phyloP scores from a whole-genome alignment of 2,329 filamentous ascomycete species.

The Penicillium sp. region DNA sequence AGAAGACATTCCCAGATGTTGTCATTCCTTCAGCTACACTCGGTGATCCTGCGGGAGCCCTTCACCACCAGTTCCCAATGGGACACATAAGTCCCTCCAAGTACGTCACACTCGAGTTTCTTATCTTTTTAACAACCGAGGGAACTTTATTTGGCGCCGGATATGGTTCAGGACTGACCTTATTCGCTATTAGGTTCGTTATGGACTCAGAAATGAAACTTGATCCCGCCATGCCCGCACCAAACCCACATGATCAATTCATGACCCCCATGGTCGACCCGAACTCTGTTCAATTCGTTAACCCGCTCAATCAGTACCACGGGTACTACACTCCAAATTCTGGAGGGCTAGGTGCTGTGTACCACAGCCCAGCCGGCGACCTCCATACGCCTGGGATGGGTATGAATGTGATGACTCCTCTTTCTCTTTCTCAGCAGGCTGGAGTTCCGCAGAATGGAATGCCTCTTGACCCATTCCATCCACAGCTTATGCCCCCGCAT shows the following conservation, averaged over 20 bases:
- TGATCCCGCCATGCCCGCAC: conserved; percentile 76
- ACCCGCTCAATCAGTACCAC: conserved; percentile 77
- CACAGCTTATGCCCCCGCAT: conserved; percentile 59
- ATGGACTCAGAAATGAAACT: conserved; percentile 66
- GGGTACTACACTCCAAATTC: conserved; percentile 90
- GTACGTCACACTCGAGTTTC: conserved; percentile 23
- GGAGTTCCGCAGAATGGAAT: conserved; percentile 65
- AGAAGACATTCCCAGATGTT: conserved; percentile 75
- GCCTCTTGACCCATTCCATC: conserved; percentile 70
- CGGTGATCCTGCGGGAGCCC: conserved; percentile 31
- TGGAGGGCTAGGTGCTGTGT: conserved; percentile 75
- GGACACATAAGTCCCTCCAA: conserved; percentile 31
- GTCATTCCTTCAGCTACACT: conserved; percentile 57
- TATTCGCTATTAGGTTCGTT: conserved; percentile 44
- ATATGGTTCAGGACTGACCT: conserved; percentile 17
- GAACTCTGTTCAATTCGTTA: conserved; percentile 78
- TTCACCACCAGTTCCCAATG: conserved; percentile 26
- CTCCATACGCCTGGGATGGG: conserved; percentile 80
- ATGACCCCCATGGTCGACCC: conserved; percentile 88
- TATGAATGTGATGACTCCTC: conserved; percentile 76
- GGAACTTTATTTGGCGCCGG: background rate
- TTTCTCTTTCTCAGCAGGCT: conserved; percentile 75
- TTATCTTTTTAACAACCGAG: no score
- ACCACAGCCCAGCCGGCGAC: conserved; percentile 83
- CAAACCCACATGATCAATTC: conserved; percentile 79